Evolutionary conservation across 352 stramenopile genomes (phyloP).

Genomic region (Phytophthora colocasiae): DNA sequence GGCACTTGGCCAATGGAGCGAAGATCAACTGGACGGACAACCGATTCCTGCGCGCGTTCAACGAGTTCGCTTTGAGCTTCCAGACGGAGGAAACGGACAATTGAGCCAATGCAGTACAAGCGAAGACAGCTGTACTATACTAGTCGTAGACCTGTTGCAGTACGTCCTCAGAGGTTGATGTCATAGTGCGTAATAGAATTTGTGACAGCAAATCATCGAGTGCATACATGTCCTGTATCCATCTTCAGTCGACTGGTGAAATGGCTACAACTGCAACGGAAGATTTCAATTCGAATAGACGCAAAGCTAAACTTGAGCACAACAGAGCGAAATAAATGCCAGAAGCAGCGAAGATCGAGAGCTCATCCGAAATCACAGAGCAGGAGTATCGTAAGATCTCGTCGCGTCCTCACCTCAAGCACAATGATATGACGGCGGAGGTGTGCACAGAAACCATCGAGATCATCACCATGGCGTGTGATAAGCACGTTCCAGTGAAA

Average conservation of each 20-base stretch:
- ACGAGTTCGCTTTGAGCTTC: constrained; percentile 37
- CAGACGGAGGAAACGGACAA: constrained; percentile 6
- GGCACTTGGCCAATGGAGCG: constrained; percentile 22
- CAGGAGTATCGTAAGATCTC: constrained; percentile 88
- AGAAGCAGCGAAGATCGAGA: constrained; percentile 55
- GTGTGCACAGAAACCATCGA: constrained; percentile 95
- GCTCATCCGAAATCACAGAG: constrained; percentile 63
- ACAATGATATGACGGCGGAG: constrained; percentile 93
- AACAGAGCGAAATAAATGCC: constrained; percentile 59
- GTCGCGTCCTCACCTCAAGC: constrained; percentile 80
- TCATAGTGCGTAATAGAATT: constrained; percentile 6
- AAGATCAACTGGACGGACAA: constrained; percentile 41
- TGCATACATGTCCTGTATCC: neutral
- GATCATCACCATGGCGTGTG: constrained; percentile 96
- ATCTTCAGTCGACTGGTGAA: constrained; percentile 6
- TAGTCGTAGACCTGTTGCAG: constrained; percentile 4
- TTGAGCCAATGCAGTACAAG: constrained; percentile 2
- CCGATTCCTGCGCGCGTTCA: constrained; percentile 44
- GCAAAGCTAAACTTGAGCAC: neutral
- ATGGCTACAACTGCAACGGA: constrained; percentile 19
- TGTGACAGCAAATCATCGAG: no score
- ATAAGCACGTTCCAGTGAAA: constrained; percentile 94
- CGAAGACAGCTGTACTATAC: no score
- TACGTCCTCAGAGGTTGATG: constrained; percentile 10
- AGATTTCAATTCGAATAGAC: constrained; percentile 30